Conservation (phyloP, 441 rosid genomes). For the Erysimum pusillum region DNA sequence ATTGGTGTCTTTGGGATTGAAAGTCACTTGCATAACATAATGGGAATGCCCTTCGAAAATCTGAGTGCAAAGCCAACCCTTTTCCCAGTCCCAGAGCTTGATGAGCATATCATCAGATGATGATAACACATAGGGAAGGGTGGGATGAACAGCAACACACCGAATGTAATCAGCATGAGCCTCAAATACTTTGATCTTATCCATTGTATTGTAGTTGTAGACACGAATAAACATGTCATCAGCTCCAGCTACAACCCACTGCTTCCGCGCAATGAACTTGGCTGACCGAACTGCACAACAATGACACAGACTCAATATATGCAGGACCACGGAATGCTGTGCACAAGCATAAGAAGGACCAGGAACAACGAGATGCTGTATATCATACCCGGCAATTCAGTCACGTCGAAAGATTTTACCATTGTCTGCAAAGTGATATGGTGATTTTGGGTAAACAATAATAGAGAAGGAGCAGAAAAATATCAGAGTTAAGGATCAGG, state of each 20-base stretch:
- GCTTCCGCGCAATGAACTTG: conserved; percentile 73
- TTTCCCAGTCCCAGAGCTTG: conserved; percentile 98
- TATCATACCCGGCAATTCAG: conserved; percentile 74
- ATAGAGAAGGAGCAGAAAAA: conserved; percentile 5
- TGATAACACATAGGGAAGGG: conserved; percentile 81
- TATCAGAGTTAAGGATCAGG: conserved; percentile 9
- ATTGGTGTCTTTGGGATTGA: conserved; percentile 76
- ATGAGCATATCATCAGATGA: conserved; percentile 90
- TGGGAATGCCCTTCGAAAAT: conserved; percentile 88
- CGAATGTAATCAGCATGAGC: conserved; percentile 91
- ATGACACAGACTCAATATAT: conserved; percentile 20
- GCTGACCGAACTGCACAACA: conserved; percentile 72
- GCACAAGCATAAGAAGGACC: conserved; percentile 4
- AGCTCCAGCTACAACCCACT: conserved; percentile 85
- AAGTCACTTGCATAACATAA: conserved; percentile 88
- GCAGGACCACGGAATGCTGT: conserved; percentile 17
- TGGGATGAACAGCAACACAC: conserved; percentile 78
- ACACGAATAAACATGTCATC: conserved; percentile 79
- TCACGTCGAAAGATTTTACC: conserved; percentile 76
- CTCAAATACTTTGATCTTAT: conserved; percentile 82
- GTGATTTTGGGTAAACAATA: conserved; percentile 30
- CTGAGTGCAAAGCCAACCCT: conserved; percentile 86
- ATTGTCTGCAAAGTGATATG: conserved; percentile 52
- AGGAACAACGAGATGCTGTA: neutral
- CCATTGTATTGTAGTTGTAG: conserved; percentile 80